Base-by-base conservation (phyloP, 176 grass and related monocot genomes). In the Eremochloa ophiuroides region DNA sequence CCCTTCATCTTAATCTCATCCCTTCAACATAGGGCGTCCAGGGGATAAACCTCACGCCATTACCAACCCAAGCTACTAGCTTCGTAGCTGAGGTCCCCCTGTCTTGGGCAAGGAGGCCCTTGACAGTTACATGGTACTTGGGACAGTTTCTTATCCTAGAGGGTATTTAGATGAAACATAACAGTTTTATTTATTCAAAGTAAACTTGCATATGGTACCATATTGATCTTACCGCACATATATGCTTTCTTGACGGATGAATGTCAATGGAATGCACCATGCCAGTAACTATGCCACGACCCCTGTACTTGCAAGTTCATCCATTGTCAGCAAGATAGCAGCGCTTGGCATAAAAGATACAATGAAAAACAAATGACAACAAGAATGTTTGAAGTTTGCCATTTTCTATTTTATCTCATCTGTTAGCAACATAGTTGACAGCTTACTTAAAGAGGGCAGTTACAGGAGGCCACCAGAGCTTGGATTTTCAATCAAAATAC, bases 181-280 rank as follows among this genome's bases (percentile, higher is more conserved):
- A 31, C 31, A 59, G 1, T 50, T 23, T 34, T 44, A 16, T 66
- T 28, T 60, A 78, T n/a, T 78, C 35, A 55, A 55, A 59, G 48
- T 42, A 28, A 83, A 66, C 46, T 62, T 48, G 28, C 7, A 61
- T 42, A 44, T 53, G 4, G 6, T 60, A 53, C 25, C 46, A 58
- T 26, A 50, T 20, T 31, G 69, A 75, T 29, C 86, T 81, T 88
- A 98, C 95, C 88, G 86, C 70, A 74, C 95, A 98, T 33, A 92
- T 88, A 88, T 98, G 95, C 71, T 98, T 98, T 76, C 95, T 84
- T 28, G 95, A 98, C 50, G 95, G 82, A 87, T 98, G 90, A 75
- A 95, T 95, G 79, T 95, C 95, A 79, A 98, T 82, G 11, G 92
- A 94, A 85, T 95, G 92, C 64, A 94, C 91, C 75, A 98, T 93